Evolutionary conservation across 208 protist species (phyloP), one percentile per base, ranked within the genome.

Genomic region (Wallacemonas sp.): DNA sequence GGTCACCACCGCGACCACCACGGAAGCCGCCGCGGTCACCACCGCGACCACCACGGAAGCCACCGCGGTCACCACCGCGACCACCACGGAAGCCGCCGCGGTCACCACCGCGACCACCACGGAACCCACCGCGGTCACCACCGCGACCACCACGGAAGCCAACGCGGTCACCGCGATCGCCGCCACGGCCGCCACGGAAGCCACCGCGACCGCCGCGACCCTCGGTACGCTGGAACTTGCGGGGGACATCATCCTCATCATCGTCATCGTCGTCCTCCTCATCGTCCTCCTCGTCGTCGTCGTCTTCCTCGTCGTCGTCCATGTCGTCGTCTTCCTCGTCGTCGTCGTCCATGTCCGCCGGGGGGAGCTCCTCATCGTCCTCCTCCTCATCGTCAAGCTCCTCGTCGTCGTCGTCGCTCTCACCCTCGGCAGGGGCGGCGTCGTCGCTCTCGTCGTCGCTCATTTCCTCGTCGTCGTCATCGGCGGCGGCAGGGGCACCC

Each of bases 181-280:
- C 81, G 33, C 81, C 70, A 54, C 74, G 67, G 20, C 68, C 66
- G 33, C 84, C 80, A 48, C 70, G 64, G 62, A 63, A 63, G 16
- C 72, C 74, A 57, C 74, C 73, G 54, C 69, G 72, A 26, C 66
- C 74, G 26, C 71, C 82, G 8, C 74, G 79, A 29, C 74, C 68
- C 72, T 95, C 89, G 32, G 71, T 81, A 48, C 86, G 86, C 70
- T 88, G 86, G 59, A 92, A 79, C 77, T 95, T 95, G n/a, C 61
- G 62, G 3, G 86, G 84, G 23, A 71, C 66, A 32, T 81, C 81
- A 63, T 88, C 79, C 2, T 90, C 81, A 25, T 78, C 74, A 3
- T 82, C 77, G 14, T 85, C 80, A 14, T 86, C 81, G 14, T 92
- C 68, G 7, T 64, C 76, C 0, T 74, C 72, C 1, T 73, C 68